These are phyloP conservation scores for Geoglossum cookeanum DNA, from an alignment of 2,329 filamentous ascomycete species.

Conservation along the genomic window DNA sequence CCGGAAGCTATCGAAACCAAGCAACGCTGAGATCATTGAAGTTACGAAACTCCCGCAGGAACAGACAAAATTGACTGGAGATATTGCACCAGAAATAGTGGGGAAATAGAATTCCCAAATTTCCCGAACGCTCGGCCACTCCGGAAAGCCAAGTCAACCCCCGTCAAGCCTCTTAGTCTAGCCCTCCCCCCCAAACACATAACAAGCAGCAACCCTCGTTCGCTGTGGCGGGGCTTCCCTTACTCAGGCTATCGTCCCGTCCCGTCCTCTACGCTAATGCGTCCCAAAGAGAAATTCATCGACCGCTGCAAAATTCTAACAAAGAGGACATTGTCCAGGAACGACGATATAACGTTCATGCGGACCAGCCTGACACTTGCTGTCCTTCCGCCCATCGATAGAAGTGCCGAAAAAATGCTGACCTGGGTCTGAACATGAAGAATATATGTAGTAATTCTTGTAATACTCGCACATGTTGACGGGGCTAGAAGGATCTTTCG, in stretches of 20 bases:
- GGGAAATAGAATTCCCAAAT: not conserved
- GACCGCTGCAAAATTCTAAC: constrained; percentile 12
- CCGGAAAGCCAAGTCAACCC: not conserved
- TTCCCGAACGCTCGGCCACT: not conserved
- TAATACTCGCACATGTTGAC: constrained; percentile 38
- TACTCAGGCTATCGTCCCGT: not conserved
- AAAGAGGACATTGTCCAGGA: constrained; percentile 41
- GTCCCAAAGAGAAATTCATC: not conserved
- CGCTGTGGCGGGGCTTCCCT: not conserved
- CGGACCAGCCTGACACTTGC: constrained; percentile 42
- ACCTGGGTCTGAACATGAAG: constrained; percentile 46
- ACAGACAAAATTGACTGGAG: not conserved
- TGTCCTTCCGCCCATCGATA: constrained; percentile 37
- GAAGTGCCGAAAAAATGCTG: constrained; percentile 53
- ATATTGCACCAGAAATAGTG: not conserved
- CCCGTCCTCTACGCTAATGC: not conserved
- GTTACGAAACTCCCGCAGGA: not conserved
- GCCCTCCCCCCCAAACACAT: not conserved
- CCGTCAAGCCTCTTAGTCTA: not conserved
- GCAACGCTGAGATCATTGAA: not conserved
- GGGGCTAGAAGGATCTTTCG: not conserved
- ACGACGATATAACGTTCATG: constrained; percentile 59
- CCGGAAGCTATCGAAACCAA: not conserved
- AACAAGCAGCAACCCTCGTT: not conserved
- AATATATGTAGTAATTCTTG: constrained; percentile 63